Evolutionary conservation across 2,329 filamentous ascomycete species (phyloP).

Genomic region (Ophiosphaerella narmari): DNA sequence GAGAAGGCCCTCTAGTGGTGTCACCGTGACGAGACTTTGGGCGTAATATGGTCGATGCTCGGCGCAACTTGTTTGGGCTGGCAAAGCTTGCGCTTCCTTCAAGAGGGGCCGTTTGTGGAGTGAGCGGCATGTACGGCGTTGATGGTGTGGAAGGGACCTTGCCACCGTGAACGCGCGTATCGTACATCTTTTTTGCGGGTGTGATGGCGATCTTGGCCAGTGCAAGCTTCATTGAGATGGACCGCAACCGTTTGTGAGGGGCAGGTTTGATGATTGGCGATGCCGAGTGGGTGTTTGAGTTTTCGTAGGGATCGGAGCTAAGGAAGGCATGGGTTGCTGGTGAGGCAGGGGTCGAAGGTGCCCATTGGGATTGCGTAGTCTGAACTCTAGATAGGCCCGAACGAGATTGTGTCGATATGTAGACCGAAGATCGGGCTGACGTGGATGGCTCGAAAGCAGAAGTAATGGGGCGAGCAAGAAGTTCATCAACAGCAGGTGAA

Average conservation of each 20-base stretch:
- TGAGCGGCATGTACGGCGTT: conserved; percentile 39
- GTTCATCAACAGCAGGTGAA: conserved; percentile 26
- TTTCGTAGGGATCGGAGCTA: conserved; percentile 45
- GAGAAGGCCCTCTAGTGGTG: conserved; percentile 20
- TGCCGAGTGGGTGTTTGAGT: conserved; percentile 29
- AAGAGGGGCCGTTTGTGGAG: conserved; percentile 39
- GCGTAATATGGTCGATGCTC: conserved; percentile 37
- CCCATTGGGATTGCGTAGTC: conserved; percentile 24
- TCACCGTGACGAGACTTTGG: conserved; percentile 28
- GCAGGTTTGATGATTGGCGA: conserved; percentile 41
- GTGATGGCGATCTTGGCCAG: conserved; percentile 45
- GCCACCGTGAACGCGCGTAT: conserved; percentile 28
- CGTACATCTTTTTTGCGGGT: conserved; percentile 39
- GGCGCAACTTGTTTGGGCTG: conserved; percentile 32
- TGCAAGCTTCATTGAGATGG: conserved; percentile 44
- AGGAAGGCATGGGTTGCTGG: conserved; percentile 43
- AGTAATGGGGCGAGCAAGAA: conserved; percentile 26
- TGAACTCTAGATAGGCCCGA: conserved; percentile 19
- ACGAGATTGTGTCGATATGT: conserved; percentile 24
- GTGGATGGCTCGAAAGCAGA: conserved; percentile 16
- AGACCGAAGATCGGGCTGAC: conserved; percentile 34
- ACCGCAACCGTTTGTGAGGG: conserved; percentile 44
- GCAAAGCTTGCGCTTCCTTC: conserved; percentile 23
- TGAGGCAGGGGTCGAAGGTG: conserved; percentile 35
- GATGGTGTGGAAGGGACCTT: conserved; percentile 27